A percentile compares a stretch with the other conserved stretches of the same genome.
Evolutionary conservation across 83 land plant species (phyloP).

Genomic region (Picea abies): DNA sequence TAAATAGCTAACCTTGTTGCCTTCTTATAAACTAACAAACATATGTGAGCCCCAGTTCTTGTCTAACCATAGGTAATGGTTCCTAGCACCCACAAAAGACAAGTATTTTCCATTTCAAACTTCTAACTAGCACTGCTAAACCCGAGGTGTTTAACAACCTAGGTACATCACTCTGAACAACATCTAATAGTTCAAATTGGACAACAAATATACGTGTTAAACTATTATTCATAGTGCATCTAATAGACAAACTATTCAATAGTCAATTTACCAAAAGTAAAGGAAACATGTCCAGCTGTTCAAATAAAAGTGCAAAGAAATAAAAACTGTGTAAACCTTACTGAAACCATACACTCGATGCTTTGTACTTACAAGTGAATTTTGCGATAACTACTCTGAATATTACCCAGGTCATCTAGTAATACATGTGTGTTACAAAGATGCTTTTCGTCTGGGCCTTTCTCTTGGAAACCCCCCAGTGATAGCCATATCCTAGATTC

Average conservation of each 20-base stretch:
- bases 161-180: neutral
- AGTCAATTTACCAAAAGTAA: neutral
- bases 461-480: slow-evolving; percentile 97
- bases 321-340: neutral
- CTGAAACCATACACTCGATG: neutral
- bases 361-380: slow-evolving; percentile 79
- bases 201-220: neutral
- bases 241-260: neutral
- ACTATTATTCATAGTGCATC: neutral
- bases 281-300: neutral
- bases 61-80: neutral
- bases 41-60: too few relatives aligned
- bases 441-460: slow-evolving; percentile 85
- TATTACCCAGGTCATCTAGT: slow-evolving; percentile 76
- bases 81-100: neutral
- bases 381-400: slow-evolving; percentile 72
- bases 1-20: too few relatives aligned
- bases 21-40: too few relatives aligned
- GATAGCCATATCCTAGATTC: slow-evolving; percentile 88
- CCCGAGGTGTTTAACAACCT: neutral
- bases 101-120: neutral
- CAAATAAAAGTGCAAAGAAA: neutral
- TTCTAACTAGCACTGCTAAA: neutral
- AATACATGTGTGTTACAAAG: slow-evolving; percentile 88
- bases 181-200: neutral